Conservation (phyloP, 768 basidiomycete genomes). For the Tricholoma terreum region DNA sequence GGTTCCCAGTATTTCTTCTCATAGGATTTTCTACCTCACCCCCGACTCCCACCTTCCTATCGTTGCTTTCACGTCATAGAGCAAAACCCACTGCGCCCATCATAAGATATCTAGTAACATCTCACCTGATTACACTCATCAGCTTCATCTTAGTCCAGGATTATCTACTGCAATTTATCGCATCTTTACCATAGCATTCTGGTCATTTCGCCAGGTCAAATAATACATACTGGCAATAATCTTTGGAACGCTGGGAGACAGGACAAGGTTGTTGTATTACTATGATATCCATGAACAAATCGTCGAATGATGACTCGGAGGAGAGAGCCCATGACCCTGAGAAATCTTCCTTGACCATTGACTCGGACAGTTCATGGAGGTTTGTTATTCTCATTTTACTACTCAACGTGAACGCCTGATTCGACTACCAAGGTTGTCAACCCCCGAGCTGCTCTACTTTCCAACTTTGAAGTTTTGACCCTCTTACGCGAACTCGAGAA, state of each 20-base stretch:
- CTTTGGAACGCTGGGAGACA: no score
- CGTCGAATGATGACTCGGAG: no score
- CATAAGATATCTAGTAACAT: not conserved
- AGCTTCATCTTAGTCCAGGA: not conserved
- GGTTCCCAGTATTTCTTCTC: slow-evolving; percentile 93
- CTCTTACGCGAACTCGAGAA: slow-evolving; percentile 75
- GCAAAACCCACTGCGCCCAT: not conserved
- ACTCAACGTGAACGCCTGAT: not conserved
- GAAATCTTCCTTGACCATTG: no score
- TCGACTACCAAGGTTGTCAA: slow-evolving; percentile 53
- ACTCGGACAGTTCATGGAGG: not conserved
- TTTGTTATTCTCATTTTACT: not conserved
- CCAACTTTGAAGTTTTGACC: slow-evolving; percentile 82
- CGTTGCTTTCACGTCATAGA: not conserved
- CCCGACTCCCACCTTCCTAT: not conserved
- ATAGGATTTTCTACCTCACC: slow-evolving; percentile 32
- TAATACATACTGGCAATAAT: no score
- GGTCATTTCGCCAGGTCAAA: not conserved
- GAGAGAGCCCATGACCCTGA: no score
- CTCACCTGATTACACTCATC: not conserved
- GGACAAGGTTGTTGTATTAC: no score
- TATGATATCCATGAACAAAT: no score
- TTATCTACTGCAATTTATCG: not conserved
- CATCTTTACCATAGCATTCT: not conserved
- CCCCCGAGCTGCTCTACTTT: slow-evolving; percentile 73